Conservation (phyloP, 768 basidiomycete genomes). For the Lactifluus echinatus region DNA sequence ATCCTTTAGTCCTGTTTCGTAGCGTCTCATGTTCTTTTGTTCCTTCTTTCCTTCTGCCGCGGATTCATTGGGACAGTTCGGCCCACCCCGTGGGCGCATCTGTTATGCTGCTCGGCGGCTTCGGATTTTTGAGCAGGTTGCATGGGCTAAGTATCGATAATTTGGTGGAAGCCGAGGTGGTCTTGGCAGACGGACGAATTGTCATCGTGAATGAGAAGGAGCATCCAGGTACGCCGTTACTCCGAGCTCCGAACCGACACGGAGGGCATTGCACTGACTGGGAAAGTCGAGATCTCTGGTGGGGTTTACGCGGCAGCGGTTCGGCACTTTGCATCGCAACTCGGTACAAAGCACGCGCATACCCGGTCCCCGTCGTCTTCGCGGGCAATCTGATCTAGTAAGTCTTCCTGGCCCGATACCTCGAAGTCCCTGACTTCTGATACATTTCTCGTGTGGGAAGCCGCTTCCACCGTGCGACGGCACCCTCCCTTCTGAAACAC, state of each 20-base stretch:
- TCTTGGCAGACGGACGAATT: conserved; percentile 83
- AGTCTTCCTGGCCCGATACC: conserved; percentile 26
- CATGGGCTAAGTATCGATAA: conserved; percentile 86
- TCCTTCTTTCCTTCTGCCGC: not conserved
- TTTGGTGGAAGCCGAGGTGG: conserved; percentile 86
- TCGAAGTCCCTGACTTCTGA: not conserved
- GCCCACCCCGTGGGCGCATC: conserved; percentile 76
- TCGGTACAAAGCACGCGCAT: conserved; percentile 85
- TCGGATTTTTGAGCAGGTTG: conserved; percentile 78
- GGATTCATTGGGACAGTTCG: conserved; percentile 36
- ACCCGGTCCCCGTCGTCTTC: conserved; percentile 82
- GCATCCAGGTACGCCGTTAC: conserved; percentile 45
- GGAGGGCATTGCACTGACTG: not conserved
- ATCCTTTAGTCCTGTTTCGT: not conserved
- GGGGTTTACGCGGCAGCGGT: conserved; percentile 81
- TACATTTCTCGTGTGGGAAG: conserved; percentile 38
- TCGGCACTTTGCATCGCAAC: conserved; percentile 77
- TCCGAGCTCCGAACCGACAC: not conserved
- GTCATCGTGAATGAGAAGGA: conserved; percentile 66
- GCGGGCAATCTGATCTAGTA: conserved; percentile 91
- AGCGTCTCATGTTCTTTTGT: not conserved
- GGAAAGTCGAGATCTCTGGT: conserved; percentile 61
- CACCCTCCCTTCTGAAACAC: conserved; percentile 82
- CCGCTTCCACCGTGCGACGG: conserved; percentile 80
- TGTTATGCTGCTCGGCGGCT: conserved; percentile 79